Percentiles rank a stretch among this genome's conserved stretches.
Conservation (phyloP, 768 basidiomycete genomes). For the Mycena vulgaris region DNA sequence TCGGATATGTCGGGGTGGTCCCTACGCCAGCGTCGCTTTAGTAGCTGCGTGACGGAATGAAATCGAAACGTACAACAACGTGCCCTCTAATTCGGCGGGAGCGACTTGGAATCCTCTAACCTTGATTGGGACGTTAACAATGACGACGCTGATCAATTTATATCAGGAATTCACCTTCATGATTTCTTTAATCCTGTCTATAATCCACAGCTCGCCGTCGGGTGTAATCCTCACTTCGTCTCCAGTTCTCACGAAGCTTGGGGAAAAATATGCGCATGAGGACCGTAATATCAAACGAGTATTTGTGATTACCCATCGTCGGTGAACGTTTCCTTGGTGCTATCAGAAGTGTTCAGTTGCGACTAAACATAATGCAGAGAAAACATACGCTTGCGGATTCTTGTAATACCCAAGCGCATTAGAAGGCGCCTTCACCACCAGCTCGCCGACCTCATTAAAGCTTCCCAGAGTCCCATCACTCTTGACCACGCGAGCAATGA, state of each 20-base stretch:
- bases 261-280: conserved; percentile 4
- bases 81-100: conserved; percentile 77
- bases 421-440: conserved; percentile 69
- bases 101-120: conserved; percentile 61
- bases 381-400: conserved; percentile 73
- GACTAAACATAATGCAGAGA: neutral
- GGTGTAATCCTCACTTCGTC: conserved; percentile 72
- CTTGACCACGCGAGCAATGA: conserved; percentile 68
- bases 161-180: conserved; percentile 53
- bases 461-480: conserved; percentile 69
- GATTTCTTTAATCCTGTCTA: conserved; percentile 76
- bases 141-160: neutral
- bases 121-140: conserved; percentile 70
- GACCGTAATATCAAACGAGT: neutral
- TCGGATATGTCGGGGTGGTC: conserved; percentile 71
- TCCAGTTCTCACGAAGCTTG: conserved; percentile 79
- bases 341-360: conserved; percentile 43
- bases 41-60: no score
- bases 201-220: conserved; percentile 70
- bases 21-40: no score
- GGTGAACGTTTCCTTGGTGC: conserved; percentile 78
- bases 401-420: conserved; percentile 71
- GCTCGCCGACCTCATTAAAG: conserved; percentile 73
- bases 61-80: conserved; percentile 20
- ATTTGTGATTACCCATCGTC: conserved; percentile 69